Evolutionary conservation across 2,329 filamentous ascomycete genomes (phyloP), one percentile per base, ranked within the genome.

Genomic region (Torrubiella hemipterigena): DNA sequence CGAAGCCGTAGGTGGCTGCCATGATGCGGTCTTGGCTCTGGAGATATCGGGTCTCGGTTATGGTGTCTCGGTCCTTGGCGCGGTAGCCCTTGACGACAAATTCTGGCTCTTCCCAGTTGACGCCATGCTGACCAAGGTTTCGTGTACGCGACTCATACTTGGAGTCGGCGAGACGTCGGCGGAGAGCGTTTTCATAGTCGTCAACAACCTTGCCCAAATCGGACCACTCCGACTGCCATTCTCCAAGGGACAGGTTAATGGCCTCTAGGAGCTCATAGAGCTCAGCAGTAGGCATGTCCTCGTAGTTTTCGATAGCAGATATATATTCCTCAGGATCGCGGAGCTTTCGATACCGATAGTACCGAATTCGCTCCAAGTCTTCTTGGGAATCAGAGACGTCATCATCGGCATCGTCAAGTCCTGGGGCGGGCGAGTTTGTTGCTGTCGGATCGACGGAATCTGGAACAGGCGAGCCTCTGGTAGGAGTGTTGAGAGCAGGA

Each of bases 1-100:
- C 67, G 42, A 77, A 76, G 12, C 67, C 65, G 43, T 77, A 78
- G 2, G 65, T 60, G 37, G 67, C 60, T 7, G 73, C 71, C 62
- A 72, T 69, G 38, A 74, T 58, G 33, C 59, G 59, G 50, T 77
- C 71, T 45, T 78, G 67, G 32, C 59, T 47, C 33, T 68, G 64
- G 5, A 63, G 56, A 26, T 68, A 59, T 16, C 59, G 53, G 1
- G 59, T 59, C 32, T 67, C 63, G 18, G 50, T 55, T 39, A 56
- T 51, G 3, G 55, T 46, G 27, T 66, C 63, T 22, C 54, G 53
- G 29, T 58, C 54, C 28, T 60, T 57, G 13, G 67, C 60, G 29
- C 62, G 61, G 40, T 67, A 64, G 11, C 69, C 70, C 47, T 65
- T 69, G 40, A 73, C 51, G 19, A 63, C 58, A 41, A 73, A 73